These are phyloP conservation scores for Claviceps paspali DNA, from an alignment of 2,329 filamentous ascomycete genomes.

Conservation along the genomic window DNA sequence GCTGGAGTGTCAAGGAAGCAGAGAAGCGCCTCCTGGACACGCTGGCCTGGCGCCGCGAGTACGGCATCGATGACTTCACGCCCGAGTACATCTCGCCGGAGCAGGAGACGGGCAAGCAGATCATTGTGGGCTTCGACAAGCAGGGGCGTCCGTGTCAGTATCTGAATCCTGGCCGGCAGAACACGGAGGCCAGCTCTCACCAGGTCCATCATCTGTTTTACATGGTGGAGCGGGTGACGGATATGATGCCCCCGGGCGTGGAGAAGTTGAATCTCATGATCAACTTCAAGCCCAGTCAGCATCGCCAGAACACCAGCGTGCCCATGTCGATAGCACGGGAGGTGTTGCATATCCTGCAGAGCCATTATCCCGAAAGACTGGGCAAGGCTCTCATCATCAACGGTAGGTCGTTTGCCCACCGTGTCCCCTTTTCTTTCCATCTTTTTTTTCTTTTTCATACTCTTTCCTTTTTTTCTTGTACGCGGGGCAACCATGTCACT, in stretches of 20 bases:
- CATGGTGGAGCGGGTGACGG: conserved; percentile 83
- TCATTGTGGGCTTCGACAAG: conserved; percentile 77
- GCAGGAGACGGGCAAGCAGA: conserved; percentile 93
- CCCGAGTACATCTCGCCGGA: conserved; percentile 82
- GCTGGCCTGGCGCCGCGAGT: conserved; percentile 79
- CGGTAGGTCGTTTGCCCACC: conserved; percentile 31
- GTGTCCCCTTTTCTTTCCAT: neutral
- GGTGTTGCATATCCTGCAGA: conserved; percentile 83
- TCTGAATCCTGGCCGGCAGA: conserved; percentile 78
- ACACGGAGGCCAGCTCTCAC: conserved; percentile 71
- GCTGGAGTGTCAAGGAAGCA: conserved; percentile 68
- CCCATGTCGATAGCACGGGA: conserved; percentile 62
- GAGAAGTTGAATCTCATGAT: conserved; percentile 79
- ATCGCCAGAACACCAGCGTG: conserved; percentile 57
- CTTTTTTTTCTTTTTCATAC: neutral
- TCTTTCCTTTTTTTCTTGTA: neutral
- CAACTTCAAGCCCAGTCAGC: conserved; percentile 74
- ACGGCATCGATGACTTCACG: conserved; percentile 64
- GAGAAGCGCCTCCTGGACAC: conserved; percentile 68
- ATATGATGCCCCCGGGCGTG: conserved; percentile 73
- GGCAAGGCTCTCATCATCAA: conserved; percentile 84
- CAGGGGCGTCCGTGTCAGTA: conserved; percentile 79
- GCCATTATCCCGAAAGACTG: conserved; percentile 85
- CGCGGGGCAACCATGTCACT: too few relatives aligned
- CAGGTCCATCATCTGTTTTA: conserved; percentile 91